Base-by-base conservation (phyloP, 176 grass and related monocot genomes). In the Pontederia crassipes region DNA sequence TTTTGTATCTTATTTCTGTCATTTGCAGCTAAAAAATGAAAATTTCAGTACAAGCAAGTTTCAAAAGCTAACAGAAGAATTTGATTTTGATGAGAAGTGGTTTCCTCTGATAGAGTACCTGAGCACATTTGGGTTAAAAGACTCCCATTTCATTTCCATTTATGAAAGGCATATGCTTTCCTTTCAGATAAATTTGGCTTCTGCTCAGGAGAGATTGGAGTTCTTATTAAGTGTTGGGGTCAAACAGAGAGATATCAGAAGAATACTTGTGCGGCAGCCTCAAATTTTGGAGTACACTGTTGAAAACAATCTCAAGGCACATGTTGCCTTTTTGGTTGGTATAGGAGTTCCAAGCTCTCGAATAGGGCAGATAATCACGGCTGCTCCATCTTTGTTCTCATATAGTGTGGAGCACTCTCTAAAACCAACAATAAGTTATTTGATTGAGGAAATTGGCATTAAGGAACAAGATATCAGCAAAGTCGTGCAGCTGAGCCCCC, bases 211-310 rank as follows among this genome's bases (percentile, higher is more conserved):
- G 83, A 97, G 88, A 66, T 49, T 91, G 58, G 87, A 85, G 45
- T 84, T 91, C 61, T 74, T 91, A 66, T 75, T 87, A 56, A 80
- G 40, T 69, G 62, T 72, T 78, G 92, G 87, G 63, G 84, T 97
- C 64, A 97, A 97, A 85, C 81, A 59, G 58, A 82, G 83, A 72
- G 87, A 97, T 69, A 79, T 97, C 64, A 97, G 74, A 80, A 86
- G 81, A 74, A 88, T 88, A 63, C 76, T 97, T 49, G 70, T 88
- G 57, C 83, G 92, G 62, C 92, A 97, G 61, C 87, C 92, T 18
- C 92, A 97, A 78, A 97, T 90, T 70, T 75, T 97, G 48, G 81
- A 87, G 67, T 91, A 97, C 56, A 87, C 86, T 64, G 78, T 97
- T 8, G 52, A 57, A 47, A 65, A 78, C 49, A 97, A 90, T 78